Evolutionary conservation across 1,284 basidiomycete genomes (phyloP), one percentile per base, ranked within the genome.

Genomic region (Puccinia triticina): DNA sequence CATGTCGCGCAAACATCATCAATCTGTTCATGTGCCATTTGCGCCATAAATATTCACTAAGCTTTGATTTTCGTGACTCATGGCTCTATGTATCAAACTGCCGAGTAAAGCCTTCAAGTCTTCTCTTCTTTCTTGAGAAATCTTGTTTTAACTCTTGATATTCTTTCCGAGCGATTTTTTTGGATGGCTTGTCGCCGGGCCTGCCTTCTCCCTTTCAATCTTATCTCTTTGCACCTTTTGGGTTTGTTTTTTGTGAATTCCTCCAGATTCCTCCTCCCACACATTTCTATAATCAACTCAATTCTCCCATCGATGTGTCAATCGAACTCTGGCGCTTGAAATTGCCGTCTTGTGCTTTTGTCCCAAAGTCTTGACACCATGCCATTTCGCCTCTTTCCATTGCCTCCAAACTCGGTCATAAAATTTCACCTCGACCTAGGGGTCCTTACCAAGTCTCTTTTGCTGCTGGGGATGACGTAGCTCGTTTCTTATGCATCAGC

Each of bases 251-350:
- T 16, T 53, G 50, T n/a, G 7, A 40, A 66, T 14, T 40, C 64
- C 64, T 34, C 16, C 64, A 3, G 23, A 66, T 14, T 40, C 64
- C 64, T 34, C 16, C 64, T 66, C 32, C 23, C 59, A 64, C 59
- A 32, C 32, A 34, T 23, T 32, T 40, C 32, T 29, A 66, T 37
- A 40, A 43, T 40, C 64, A 64, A 64, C 61, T 37, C 18, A 40
- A 66, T 66, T 66, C 64, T 66, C 64, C 16, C 64, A 66, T 66
- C 34, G 21, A 43, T 21, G 18, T 66, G 34, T 66, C 37, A 21
- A n/a, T 32, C 29, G 37, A 43, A 23, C 37, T 66, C 64, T 66
- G 34, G 37, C 64, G 64, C 64, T 66, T 16, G 37, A 32, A 29
- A 23, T 23, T 14, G 37, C 64, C 32, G 8, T 8, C 14, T 21